These are phyloP conservation scores for Psidium friedrichsthalianum DNA, from an alignment of 345 rosid species.

Conservation along the genomic window DNA sequence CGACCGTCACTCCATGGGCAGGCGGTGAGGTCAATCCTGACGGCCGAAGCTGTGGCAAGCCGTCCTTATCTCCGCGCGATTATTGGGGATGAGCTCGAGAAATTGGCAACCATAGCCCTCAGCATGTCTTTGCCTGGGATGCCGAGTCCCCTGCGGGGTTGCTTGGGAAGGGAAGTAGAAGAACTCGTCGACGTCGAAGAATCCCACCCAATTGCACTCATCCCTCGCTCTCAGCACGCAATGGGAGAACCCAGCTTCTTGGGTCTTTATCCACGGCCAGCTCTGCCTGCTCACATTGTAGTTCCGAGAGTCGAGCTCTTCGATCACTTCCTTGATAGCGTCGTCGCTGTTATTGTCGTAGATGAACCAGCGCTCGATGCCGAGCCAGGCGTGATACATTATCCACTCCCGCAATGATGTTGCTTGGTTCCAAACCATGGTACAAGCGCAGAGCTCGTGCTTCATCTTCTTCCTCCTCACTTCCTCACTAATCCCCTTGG, in stretches of 20 bases:
- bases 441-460: conserved; percentile 77
- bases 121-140: conserved; percentile 47
- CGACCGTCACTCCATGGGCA: conserved; percentile 63
- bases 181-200: conserved; percentile 95
- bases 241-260: conserved; percentile 96
- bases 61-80: conserved; percentile 72
- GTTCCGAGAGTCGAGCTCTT: conserved; percentile 38
- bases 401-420: conserved; percentile 74
- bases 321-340: conserved; percentile 36
- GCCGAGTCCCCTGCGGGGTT: conserved; percentile 19
- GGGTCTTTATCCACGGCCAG: conserved; percentile 98
- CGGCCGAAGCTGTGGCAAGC: conserved; percentile 83
- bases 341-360: conserved; percentile 98
- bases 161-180: conserved; percentile 50
- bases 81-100: conserved; percentile 30
- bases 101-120: conserved; percentile 48
- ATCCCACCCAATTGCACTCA: conserved; percentile 86
- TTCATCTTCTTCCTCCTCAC: conserved; percentile 15
- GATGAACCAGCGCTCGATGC: conserved; percentile 87
- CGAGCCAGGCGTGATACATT: conserved; percentile 84
- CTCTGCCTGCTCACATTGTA: conserved; percentile 65
- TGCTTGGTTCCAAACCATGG: conserved; percentile 96
- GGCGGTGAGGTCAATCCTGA: conserved; percentile 74
- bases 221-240: conserved; percentile 71
- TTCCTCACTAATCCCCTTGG: background rate